Base-by-base conservation (phyloP, 2,329 filamentous ascomycete species). In the Bertia moriformis region DNA sequence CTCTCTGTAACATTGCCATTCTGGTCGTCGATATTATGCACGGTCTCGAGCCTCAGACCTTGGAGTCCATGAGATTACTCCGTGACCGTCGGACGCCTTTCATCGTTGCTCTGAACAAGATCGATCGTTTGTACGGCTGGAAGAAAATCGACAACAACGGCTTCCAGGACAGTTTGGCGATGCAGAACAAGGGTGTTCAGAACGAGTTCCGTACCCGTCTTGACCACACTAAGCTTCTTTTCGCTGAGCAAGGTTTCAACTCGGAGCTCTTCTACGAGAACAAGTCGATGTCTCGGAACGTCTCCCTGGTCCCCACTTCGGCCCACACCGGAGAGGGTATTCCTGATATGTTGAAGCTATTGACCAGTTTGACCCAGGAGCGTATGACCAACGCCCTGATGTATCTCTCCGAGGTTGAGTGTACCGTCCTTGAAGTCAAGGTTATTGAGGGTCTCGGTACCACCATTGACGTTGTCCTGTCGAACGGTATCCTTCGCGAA, bases 1-100 rank as follows among this genome's bases (percentile, higher is more conserved):
- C 88, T 13, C 83, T 98, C 42, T 98, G 93, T 63, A 98, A 98
- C 68, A 98, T 98, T 63, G 91, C 91, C 51, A 98, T 98, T 57
- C 68, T 98, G 48, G 93, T 98, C 32, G 89, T 98, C 49, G 91
- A 98, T 67, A 98, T 98, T 54, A 96, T 98, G 91, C 91, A 98
- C 73, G 93, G 93, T 56, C 74, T 98, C 37, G 91, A 98, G 62
- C 89, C 82, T 14, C 91, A 98, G 62, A 98, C 91, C 14, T 71
- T 96, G 20, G 93, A 98, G 63, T 98, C 91, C 2, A 96, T 98
- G 86, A 83, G 78, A 49, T 67, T 98, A 46, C 76, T 98, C 39
- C 77, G 89, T 54, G 89, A 95, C 52, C 76, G 86, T 51, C 93
- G 91, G 64, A 98, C 91, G 17, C 91, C 91, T 4, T 98, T 98